Conservation (phyloP, 306 rosid genomes). For the Trifolium fragiferum region DNA sequence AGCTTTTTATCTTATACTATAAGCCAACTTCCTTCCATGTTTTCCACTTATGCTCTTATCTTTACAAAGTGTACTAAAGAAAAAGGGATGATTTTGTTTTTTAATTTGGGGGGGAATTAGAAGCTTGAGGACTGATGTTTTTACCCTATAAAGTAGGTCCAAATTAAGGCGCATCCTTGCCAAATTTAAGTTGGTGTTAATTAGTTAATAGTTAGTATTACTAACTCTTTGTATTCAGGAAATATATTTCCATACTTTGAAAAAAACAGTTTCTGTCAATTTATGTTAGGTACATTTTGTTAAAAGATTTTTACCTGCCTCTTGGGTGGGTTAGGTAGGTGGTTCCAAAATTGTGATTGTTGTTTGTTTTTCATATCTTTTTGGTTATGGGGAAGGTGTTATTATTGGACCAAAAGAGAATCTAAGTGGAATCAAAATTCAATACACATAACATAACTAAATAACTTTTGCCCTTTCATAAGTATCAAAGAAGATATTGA, state of each 20-base stretch:
- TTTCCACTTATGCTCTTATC: constrained; percentile 30
- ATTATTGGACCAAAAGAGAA: constrained; percentile 20
- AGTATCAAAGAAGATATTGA: neutral
- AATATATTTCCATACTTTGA: constrained; percentile 44
- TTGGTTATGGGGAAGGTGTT: constrained; percentile 1
- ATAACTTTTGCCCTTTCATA: neutral
- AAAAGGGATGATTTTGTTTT: neutral
- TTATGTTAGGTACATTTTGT: constrained; percentile 25
- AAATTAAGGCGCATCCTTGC: constrained; percentile 34
- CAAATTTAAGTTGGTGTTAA: constrained; percentile 40
- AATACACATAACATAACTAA: neutral
- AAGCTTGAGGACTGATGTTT: constrained; percentile 36
- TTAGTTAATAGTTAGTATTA: constrained; percentile 9
- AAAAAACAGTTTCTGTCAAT: constrained; percentile 23
- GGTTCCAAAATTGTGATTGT: constrained; percentile 12
- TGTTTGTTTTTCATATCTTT: neutral
- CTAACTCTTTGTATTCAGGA: constrained; percentile 24
- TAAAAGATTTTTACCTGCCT: constrained; percentile 36
- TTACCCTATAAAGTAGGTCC: constrained; percentile 47
- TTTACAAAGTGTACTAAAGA: constrained; percentile 38
- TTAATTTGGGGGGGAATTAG: constrained; percentile 18
- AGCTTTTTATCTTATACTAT: constrained; percentile 37
- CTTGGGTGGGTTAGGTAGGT: constrained; percentile 3
- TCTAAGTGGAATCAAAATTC: constrained; percentile 11
- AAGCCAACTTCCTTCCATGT: constrained; percentile 42